These are phyloP conservation scores for Prunus davidiana DNA, from an alignment of 306 rosid species.

Conservation along the genomic window DNA sequence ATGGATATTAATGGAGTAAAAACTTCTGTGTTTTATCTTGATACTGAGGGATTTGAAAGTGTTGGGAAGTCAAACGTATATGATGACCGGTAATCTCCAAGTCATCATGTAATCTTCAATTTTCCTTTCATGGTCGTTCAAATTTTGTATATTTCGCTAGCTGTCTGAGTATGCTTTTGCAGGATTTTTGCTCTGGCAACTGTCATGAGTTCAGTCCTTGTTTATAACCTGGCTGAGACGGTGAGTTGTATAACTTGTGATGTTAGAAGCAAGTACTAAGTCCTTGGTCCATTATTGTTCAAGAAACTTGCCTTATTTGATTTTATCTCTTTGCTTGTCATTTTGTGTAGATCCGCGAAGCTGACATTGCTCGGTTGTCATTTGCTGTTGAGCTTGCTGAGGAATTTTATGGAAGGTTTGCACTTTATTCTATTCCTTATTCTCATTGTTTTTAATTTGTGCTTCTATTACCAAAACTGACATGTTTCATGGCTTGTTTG, in stretches of 20 bases:
- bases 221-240: conserved; percentile 93
- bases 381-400: conserved; percentile 99
- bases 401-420: conserved; percentile 97
- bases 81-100: conserved; percentile 82
- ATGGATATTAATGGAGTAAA: conserved; percentile 75
- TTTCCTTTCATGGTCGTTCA: conserved; percentile 2
- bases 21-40: conserved; percentile 89
- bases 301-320: conserved; percentile 4
- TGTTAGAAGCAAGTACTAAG: background rate
- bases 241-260: conserved; percentile 40
- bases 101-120: conserved; percentile 20
- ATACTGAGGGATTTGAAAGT: conserved; percentile 98
- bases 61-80: conserved; percentile 93
- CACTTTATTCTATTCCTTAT: conserved; percentile 3
- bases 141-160: conserved; percentile 5
- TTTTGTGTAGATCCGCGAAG: conserved; percentile 84
- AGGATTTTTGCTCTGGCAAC: conserved; percentile 96
- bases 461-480: conserved; percentile 29
- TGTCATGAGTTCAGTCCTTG: conserved; percentile 91
- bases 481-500: conserved; percentile 33
- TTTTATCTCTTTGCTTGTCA: conserved; percentile 15
- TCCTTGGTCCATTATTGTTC: conserved; percentile 5
- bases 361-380: conserved; percentile 91
- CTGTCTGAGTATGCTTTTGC: conserved; percentile 33
- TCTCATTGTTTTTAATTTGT: background rate